A percentile compares a stretch with the other conserved stretches of the same genome.
phyloP scores from a whole-genome alignment of 306 rosid genomes.

The Astragalus membranaceus region DNA sequence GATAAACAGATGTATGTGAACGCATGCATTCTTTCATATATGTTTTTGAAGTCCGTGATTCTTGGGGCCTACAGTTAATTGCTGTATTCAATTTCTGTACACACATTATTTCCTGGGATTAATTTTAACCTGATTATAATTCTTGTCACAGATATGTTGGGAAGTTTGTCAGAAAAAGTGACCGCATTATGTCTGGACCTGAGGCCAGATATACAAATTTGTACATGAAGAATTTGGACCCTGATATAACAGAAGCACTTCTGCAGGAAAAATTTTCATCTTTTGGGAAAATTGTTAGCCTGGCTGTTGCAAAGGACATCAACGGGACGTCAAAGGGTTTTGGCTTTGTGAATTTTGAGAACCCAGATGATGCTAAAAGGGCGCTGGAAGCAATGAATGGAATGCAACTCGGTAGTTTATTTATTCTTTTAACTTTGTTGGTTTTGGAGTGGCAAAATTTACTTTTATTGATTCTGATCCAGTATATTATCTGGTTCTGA shows the following conservation, averaged over 20 bases:
- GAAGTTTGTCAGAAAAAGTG: slow-evolving; percentile 58
- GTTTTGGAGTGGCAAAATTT: not conserved
- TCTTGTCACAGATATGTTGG: slow-evolving; percentile 60
- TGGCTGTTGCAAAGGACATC: slow-evolving; percentile 52
- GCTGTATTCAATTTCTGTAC: not conserved
- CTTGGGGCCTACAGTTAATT: not conserved
- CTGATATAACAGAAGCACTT: slow-evolving; percentile 47
- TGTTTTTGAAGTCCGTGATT: slow-evolving; percentile 9
- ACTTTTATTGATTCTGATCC: not conserved
- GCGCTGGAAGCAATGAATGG: slow-evolving; percentile 76
- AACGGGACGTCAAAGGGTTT: slow-evolving; percentile 69
- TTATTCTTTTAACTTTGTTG: not conserved
- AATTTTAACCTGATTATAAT: not conserved
- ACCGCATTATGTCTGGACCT: slow-evolving; percentile 49
- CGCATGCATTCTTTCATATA: not conserved
- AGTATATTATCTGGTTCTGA: slow-evolving; percentile 12
- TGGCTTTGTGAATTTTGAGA: slow-evolving; percentile 71
- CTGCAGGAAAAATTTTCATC: slow-evolving; percentile 52
- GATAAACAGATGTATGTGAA: slow-evolving; percentile 65
- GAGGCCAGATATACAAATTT: slow-evolving; percentile 68
- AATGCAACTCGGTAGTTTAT: slow-evolving; percentile 49
- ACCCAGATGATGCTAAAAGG: slow-evolving; percentile 66
- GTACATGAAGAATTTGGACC: slow-evolving; percentile 75
- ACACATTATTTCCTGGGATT: not conserved
- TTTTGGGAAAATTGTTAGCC: slow-evolving; percentile 69